Percentiles rank a stretch among this genome's conserved stretches.
Evolutionary conservation across 108 stramenopile genomes (phyloP).

Genomic region (Nannochloropsis granulata): DNA sequence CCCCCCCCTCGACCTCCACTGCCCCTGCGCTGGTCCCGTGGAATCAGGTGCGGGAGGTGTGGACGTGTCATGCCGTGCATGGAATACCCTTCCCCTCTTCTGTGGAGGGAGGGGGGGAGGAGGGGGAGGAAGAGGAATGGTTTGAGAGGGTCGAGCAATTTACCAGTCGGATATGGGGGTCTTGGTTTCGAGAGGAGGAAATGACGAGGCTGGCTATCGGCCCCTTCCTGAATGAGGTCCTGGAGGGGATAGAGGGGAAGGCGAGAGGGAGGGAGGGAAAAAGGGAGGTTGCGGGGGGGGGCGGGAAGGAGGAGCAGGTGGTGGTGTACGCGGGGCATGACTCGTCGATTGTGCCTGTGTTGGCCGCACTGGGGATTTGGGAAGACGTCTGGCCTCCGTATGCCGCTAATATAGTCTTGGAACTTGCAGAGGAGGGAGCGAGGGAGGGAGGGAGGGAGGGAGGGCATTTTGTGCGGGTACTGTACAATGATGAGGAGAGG

Average conservation of each 20-base stretch:
- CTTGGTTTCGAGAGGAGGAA: slow-evolving; percentile 5
- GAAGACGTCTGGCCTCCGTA: slow-evolving; percentile 26
- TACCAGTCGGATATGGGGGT: slow-evolving; percentile 17
- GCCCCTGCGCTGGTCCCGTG: not conserved
- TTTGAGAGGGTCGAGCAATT: not conserved
- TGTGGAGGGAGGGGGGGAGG: not conserved
- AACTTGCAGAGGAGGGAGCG: not conserved
- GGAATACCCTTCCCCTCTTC: not conserved
- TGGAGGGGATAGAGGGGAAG: not conserved
- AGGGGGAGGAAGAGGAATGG: not conserved
- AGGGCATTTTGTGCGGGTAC: not conserved
- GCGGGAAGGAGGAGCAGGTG: not conserved
- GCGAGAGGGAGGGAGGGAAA: slow-evolving; percentile 2
- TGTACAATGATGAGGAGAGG: not conserved
- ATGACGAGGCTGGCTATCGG: slow-evolving; percentile 7
- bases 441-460: not conserved
- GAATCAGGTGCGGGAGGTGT: slow-evolving; percentile 10
- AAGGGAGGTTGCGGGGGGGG: slow-evolving; percentile 1
- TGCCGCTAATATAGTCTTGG: not conserved
- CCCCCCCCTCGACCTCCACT: not conserved
- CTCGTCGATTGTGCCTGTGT: slow-evolving; percentile 9
- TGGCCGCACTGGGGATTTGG: slow-evolving; percentile 16
- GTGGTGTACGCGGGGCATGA: slow-evolving; percentile 11
- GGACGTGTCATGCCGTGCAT: slow-evolving; percentile 15
- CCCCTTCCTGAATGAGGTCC: slow-evolving; percentile 11